Base-by-base conservation (phyloP, 2,329 filamentous ascomycete genomes). In the Ampelomyces quisqualis region DNA sequence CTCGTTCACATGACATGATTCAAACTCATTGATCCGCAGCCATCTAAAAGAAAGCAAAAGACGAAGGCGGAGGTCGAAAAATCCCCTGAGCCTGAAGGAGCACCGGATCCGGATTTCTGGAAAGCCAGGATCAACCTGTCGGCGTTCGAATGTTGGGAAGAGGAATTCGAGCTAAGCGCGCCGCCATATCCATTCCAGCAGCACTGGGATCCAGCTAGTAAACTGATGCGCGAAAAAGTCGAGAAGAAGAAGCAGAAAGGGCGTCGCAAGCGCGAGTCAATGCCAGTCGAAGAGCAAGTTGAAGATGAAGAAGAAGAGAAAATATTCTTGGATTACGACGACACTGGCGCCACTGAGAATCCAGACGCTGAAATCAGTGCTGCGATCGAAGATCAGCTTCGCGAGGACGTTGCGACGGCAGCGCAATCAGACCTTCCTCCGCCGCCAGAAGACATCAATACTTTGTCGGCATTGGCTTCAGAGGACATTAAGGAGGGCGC, bases 171-270 rank as follows among this genome's bases (percentile, higher is more conserved):
- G 21, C 73, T 95, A 31, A 86, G 79, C 38, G 78, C 87, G 22
- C 90, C 91, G 0, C 88, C 90, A 0, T 96, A 94, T 59, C 90
- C 90, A 0, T 96, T 96, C 65, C 75, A 86, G 11, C 90, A 96
- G 65, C 80, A 87, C 32, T 96, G 90, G 91, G 88, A 95, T 66
- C 78, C 80, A 3, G 84, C 89, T 46, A 86, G 90, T 57, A 77
- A 79, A 58, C 34, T 60, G 51, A 57, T 75, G 73, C 50, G 68
- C 66, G 24, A 80, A 74, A 83, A 84, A 61, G 72, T 75, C 10
- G 81, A 77, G 58, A 79, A 80, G 53, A 73, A 79, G 56, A 73
- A 76, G 45, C 78, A 77, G 53, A 70, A 68, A 26, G 71, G 75
- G 51, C 64, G 73, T 38, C 65, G 72, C 41, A 66, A 35, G 38